phyloP scores from a whole-genome alignment of 805 yeast genomes.

The Zygosaccharomyces bailii region DNA sequence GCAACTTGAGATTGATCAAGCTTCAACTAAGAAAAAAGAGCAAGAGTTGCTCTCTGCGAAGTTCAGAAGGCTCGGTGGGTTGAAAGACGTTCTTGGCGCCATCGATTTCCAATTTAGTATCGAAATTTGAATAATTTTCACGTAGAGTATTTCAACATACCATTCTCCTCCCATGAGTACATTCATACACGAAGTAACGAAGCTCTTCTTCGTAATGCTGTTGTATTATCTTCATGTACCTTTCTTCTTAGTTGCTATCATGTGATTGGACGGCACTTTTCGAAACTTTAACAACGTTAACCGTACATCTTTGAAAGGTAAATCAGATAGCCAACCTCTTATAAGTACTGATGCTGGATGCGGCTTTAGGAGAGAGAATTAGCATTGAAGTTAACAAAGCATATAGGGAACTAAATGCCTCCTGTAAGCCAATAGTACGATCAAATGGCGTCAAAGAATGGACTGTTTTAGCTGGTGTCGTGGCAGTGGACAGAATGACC shows the following conservation, averaged over 20 bases:
- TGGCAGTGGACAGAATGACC: constrained; percentile 36
- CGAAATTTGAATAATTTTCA: constrained; percentile 23
- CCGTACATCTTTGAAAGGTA: background rate
- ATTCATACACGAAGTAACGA: background rate
- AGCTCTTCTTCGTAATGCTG: background rate
- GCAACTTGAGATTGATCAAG: constrained; percentile 38
- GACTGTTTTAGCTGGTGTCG: constrained; percentile 79
- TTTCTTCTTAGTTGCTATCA: background rate
- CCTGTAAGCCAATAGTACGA: constrained; percentile 56
- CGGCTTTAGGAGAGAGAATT: constrained; percentile 22
- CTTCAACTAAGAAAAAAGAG: constrained; percentile 46
- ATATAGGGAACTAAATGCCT: constrained; percentile 36
- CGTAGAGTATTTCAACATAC: background rate
- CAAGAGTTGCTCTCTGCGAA: constrained; percentile 46
- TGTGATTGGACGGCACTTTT: background rate
- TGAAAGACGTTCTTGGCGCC: constrained; percentile 48
- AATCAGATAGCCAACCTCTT: too few species aligned
- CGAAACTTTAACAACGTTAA: background rate
- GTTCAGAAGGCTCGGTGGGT: constrained; percentile 55
- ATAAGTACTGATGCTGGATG: background rate
- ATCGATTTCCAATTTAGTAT: constrained; percentile 43
- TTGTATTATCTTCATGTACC: too few species aligned
- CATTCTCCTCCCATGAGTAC: too few species aligned
- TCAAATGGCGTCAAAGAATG: constrained; percentile 72
- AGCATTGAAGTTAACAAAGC: constrained; percentile 17